phyloP scores from a whole-genome alignment of 179 eudicot genomes.

The Carnegiea gigantea region DNA sequence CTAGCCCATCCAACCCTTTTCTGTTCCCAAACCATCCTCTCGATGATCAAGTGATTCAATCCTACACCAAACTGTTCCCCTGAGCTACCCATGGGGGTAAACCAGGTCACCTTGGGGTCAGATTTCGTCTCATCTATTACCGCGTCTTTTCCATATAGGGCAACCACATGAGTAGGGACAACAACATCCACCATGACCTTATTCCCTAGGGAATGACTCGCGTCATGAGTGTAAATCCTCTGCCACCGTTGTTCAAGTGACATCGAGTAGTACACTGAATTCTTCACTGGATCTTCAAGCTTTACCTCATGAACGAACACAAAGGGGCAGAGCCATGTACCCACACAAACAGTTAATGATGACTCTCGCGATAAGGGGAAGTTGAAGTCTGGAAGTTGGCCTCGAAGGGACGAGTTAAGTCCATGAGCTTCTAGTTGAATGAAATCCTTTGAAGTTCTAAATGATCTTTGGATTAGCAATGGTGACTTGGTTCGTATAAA shows the following conservation, averaged over 20 bases:
- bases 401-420: slow-evolving; percentile 42
- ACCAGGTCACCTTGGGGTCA: slow-evolving; percentile 52
- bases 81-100: slow-evolving; percentile 19
- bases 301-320: slow-evolving; percentile 57
- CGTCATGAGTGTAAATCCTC: slow-evolving; percentile 40
- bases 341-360: slow-evolving; percentile 38
- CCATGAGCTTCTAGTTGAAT: slow-evolving; percentile 47
- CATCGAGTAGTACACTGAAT: slow-evolving; percentile 55
- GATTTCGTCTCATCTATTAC: slow-evolving; percentile 29
- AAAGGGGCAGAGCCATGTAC: slow-evolving; percentile 71
- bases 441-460: slow-evolving; percentile 28
- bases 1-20: slow-evolving; percentile 58
- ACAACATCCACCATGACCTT: slow-evolving; percentile 38
- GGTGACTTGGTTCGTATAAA: slow-evolving; percentile 38
- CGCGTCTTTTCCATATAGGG: slow-evolving; percentile 38
- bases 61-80: slow-evolving; percentile 41
- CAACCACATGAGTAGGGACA: slow-evolving; percentile 36
- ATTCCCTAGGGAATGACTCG: slow-evolving; percentile 19
- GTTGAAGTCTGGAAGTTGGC: slow-evolving; percentile 40
- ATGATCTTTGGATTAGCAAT: slow-evolving; percentile 29
- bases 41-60: slow-evolving; percentile 39
- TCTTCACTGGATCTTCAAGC: slow-evolving; percentile 41
- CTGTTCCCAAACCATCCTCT: slow-evolving; percentile 64
- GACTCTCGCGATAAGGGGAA: slow-evolving; percentile 32
- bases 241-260: slow-evolving; percentile 74